A percentile compares a stretch with the other conserved stretches of the same genome.
Evolutionary conservation across 345 rosid species (phyloP).

Genomic region (Populus pruinosa): DNA sequence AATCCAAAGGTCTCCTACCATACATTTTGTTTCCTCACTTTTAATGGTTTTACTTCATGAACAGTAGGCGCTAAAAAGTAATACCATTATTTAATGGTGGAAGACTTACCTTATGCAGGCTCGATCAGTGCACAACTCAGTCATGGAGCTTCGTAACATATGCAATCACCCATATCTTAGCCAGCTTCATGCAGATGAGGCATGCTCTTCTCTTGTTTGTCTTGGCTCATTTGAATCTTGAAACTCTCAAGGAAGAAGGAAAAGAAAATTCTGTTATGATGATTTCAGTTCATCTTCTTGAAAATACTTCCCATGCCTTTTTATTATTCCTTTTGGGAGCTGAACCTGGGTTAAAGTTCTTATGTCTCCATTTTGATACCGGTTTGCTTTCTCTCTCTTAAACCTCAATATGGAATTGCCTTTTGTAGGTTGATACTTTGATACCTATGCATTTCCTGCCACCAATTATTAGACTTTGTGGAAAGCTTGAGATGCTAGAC

Average conservation of each 20-base stretch:
- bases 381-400: neutral
- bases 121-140: conserved; percentile 87
- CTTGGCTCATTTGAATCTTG: conserved; percentile 5
- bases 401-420: conserved; percentile 1
- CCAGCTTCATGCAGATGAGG: conserved; percentile 95
- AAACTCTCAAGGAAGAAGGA: neutral
- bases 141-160: conserved; percentile 93
- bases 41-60: conserved; percentile 7
- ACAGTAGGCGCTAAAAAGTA: neutral
- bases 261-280: neutral
- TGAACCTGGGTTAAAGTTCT: neutral
- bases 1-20: conserved; percentile 59
- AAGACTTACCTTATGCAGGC: conserved; percentile 39
- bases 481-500: conserved; percentile 98
- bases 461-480: conserved; percentile 72
- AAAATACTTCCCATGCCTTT: neutral
- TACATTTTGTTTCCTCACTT: neutral
- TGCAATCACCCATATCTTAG: conserved; percentile 96
- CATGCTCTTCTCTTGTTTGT: conserved; percentile 23
- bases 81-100: conserved; percentile 1
- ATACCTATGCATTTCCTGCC: conserved; percentile 84
- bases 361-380: neutral
- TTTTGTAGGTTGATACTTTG: conserved; percentile 61
- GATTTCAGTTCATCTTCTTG: conserved; percentile 1
- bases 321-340: conserved; percentile 2